Percentiles rank a stretch among this genome's conserved stretches.
Evolutionary conservation across 768 basidiomycete species (phyloP).

Genomic region (Naematelia encephala): DNA sequence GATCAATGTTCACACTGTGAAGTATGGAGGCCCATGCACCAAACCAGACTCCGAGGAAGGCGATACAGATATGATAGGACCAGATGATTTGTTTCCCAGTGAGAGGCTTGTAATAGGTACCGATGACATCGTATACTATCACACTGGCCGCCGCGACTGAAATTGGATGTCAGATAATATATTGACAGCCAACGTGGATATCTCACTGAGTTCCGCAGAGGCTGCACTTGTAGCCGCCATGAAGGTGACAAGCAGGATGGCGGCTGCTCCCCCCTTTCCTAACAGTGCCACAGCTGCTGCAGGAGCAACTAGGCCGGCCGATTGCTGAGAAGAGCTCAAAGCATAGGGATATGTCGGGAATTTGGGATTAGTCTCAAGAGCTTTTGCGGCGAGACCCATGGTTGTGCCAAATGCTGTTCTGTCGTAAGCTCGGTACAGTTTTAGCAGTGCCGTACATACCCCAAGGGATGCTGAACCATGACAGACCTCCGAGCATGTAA

Average conservation of each 20-base stretch:
- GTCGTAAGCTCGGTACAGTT: neutral
- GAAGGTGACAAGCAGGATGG: constrained; percentile 56
- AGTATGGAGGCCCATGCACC: constrained; percentile 43
- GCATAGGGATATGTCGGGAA: constrained; percentile 60
- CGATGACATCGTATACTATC: constrained; percentile 48
- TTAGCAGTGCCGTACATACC: constrained; percentile 3
- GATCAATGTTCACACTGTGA: constrained; percentile 41
- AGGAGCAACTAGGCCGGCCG: constrained; percentile 55
- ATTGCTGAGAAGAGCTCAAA: constrained; percentile 49
- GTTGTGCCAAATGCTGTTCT: constrained; percentile 54
- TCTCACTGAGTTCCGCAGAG: constrained; percentile 53
- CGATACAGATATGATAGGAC: constrained; percentile 31
- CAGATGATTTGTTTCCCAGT: constrained; percentile 22
- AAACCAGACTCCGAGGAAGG: constrained; percentile 42
- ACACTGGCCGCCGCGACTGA: constrained; percentile 52
- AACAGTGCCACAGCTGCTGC: constrained; percentile 56
- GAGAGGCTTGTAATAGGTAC: constrained; percentile 42
- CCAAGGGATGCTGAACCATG: constrained; percentile 62
- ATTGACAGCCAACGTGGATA: neutral
- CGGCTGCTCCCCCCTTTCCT: constrained; percentile 55
- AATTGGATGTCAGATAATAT: neutral
- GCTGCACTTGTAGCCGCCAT: constrained; percentile 55
- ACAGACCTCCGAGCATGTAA: constrained; percentile 60
- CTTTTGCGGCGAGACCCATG: constrained; percentile 54
- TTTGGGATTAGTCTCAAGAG: constrained; percentile 52